Evolutionary conservation across 2,329 filamentous ascomycete species (phyloP), one percentile per base, ranked within the genome.

Genomic region (Colletotrichum sidae): DNA sequence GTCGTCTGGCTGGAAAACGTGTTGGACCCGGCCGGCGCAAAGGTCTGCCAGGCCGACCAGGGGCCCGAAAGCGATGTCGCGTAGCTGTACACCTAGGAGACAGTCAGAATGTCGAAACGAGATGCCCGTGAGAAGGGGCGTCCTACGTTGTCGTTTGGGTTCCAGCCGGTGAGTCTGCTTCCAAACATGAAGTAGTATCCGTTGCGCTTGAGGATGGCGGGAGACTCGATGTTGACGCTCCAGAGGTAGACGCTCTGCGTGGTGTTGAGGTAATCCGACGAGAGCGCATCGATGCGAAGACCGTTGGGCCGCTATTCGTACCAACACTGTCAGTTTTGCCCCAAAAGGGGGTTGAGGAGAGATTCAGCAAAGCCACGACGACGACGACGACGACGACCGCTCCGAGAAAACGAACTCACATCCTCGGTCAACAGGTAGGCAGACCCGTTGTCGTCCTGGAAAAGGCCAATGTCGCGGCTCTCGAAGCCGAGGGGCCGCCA

Each of bases 161-260:
- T 78, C 86, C 85, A 88, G 4, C 84, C 84, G 1, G 83, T 86
- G 15, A 86, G 73, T 52, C 83, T 79, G 2, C 85, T 88, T 3
- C 85, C 88, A 71, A 92, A 90, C 78, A 91, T 86, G 74, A 86
- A 91, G 74, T 90, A 92, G 0, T 83, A 82, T 1, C 82, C 84
- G 17, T 84, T 80, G 13, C 83, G 81, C 74, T 91, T 91, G 59
- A 89, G 73, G 41, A 92, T 79, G 0, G 89, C 88, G 0, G 90
- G 89, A 0, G 89, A 79, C 71, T 92, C 90, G 61, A 87, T 84
- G 53, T 81, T 80, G 44, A 86, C 80, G 2, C 69, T 50, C 81
- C 85, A 90, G 2, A 82, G 75, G 65, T 86, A 86, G 0, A 81
- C 81, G n/a, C 80, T 79, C 0, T 77, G 78, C 0, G 77, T 75